Percentiles rank a stretch among this genome's conserved stretches.
These are phyloP conservation scores for Elsinoe arachidis DNA, from an alignment of 2,329 filamentous ascomycete genomes.

Conservation along the genomic window DNA sequence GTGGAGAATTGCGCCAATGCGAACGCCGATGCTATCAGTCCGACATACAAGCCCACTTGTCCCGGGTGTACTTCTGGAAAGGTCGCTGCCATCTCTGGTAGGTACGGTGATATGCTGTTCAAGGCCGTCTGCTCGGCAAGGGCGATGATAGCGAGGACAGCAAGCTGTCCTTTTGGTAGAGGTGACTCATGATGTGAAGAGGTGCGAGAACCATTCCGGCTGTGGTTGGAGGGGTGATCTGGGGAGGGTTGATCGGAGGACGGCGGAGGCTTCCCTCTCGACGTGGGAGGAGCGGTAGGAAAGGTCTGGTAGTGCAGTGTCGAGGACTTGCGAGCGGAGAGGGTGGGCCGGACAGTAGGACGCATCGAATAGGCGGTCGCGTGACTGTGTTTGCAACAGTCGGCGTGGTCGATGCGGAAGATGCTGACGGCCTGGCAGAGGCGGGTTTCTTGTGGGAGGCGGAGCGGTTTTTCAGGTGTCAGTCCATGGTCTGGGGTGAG, in stretches of 20 bases:
- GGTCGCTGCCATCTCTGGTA: slow-evolving; percentile 80
- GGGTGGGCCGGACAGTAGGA: slow-evolving; percentile 16
- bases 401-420: neutral
- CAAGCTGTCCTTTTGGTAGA: slow-evolving; percentile 72
- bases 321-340: slow-evolving; percentile 40
- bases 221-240: slow-evolving; percentile 20
- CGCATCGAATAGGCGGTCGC: slow-evolving; percentile 10
- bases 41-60: slow-evolving; percentile 78
- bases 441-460: neutral
- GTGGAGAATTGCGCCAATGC: slow-evolving; percentile 86
- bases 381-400: neutral
- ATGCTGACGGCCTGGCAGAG: no score
- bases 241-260: slow-evolving; percentile 22
- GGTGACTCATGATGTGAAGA: slow-evolving; percentile 53
- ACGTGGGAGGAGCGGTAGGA: slow-evolving; percentile 57
- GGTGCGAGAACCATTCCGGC: slow-evolving; percentile 27
- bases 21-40: slow-evolving; percentile 81
- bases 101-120: slow-evolving; percentile 91
- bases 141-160: slow-evolving; percentile 77
- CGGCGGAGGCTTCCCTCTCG: slow-evolving; percentile 42
- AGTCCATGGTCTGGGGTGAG: neutral
- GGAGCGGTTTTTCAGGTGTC: neutral
- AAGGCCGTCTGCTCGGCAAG: slow-evolving; percentile 91
- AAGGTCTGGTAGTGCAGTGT: slow-evolving; percentile 72
- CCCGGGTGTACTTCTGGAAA: slow-evolving; percentile 70